Base-by-base conservation (phyloP, 176 grass and related monocot genomes). In the Zoysia pacifica region DNA sequence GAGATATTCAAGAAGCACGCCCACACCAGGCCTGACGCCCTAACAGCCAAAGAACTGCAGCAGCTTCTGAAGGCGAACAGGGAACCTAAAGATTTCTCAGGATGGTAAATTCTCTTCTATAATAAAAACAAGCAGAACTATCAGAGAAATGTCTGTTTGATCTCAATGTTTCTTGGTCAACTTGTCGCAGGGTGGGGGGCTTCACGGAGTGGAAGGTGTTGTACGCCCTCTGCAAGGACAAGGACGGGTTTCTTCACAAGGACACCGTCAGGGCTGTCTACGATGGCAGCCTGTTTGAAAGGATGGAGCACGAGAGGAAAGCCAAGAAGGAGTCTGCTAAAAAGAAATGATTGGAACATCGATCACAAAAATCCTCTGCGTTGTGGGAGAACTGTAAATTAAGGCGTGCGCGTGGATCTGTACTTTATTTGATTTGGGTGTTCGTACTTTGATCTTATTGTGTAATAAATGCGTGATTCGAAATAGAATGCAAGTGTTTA, bases 1-100 rank as follows among this genome's bases (percentile, higher is more conserved):
- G 84, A 92, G 75, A 90, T 95, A 46, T 95, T 95, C 77, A 79
- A 85, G 74, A 92, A 95, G 82, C 69, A 92, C 78, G 89, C 87
- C 11, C 78, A 81, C 39, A 88, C 89, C 4, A 87, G 86, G 77
- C 84, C 78, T 35, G 83, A 95, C 70, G 93, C 89, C 64, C 40
- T 95, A 0, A 92, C 93, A 61, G 77, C 55, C 10, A 82, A 89
- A 69, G 93, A 95, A 28, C 41, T 92, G 38, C 66, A 81, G 60
- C 84, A 88, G 70, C 28, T 95, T 89, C 78, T 95, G 46, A 18
- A 75, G 75, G 74, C 61, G n/a, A 95, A 95, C 55, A 82, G 79
- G 72, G 69, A 84, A 38, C 87, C 86, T 5, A 95, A 90, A 59
- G 93, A 95, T 63, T 81, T 69, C 37, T 74, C 4, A 76, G 89